A percentile compares a stretch with the other conserved stretches of the same genome.
Evolutionary conservation across 495 filamentous ascomycete species (phyloP).

Genomic region (Penicillium bialowiezense): DNA sequence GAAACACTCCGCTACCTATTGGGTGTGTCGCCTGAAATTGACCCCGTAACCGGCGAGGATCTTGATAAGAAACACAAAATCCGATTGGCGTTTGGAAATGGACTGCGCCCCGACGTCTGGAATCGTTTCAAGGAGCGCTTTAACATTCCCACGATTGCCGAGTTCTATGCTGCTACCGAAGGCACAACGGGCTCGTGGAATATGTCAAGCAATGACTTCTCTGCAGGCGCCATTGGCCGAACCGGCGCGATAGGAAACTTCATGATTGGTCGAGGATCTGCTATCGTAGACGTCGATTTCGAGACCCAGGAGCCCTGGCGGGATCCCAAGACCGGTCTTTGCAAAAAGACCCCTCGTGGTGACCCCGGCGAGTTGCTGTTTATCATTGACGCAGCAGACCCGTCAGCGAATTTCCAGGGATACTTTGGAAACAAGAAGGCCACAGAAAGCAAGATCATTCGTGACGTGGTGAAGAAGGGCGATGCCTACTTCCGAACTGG

Average conservation of each 20-base stretch:
- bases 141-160: slow-evolving; percentile 71
- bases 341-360: slow-evolving; percentile 54
- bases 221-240: slow-evolving; percentile 77
- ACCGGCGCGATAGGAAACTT: slow-evolving; percentile 60
- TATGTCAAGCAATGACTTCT: slow-evolving; percentile 68
- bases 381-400: slow-evolving; percentile 63
- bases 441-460: slow-evolving; percentile 74
- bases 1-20: slow-evolving; percentile 93
- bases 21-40: slow-evolving; percentile 60
- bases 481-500: slow-evolving; percentile 88
- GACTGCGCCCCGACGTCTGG: slow-evolving; percentile 91
- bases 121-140: slow-evolving; percentile 83
- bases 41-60: slow-evolving; percentile 64
- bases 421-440: slow-evolving; percentile 79
- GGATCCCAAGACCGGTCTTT: slow-evolving; percentile 70
- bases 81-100: slow-evolving; percentile 86
- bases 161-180: slow-evolving; percentile 93
- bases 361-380: slow-evolving; percentile 82
- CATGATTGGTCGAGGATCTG: slow-evolving; percentile 47
- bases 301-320: slow-evolving; percentile 69
- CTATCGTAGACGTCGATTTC: slow-evolving; percentile 70
- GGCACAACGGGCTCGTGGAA: slow-evolving; percentile 73
- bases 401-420: slow-evolving; percentile 70
- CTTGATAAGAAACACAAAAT: slow-evolving; percentile 77
- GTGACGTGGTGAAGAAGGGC: slow-evolving; percentile 73